These are phyloP conservation scores for Apophysomyces sp. DNA, from an alignment of 371 early-diverging fungal genomes.

Conservation along the genomic window DNA sequence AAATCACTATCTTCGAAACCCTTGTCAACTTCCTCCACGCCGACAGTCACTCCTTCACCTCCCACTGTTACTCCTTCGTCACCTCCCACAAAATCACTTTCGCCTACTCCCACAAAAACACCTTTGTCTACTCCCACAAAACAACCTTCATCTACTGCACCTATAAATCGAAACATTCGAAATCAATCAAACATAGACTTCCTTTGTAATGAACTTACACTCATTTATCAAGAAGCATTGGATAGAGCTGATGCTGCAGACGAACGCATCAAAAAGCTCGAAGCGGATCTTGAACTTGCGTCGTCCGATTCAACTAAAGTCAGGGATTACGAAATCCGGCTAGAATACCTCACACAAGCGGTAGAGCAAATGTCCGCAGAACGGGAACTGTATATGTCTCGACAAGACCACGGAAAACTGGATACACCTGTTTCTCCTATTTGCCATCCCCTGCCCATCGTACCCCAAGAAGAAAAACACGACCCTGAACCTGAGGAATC, in stretches of 20 bases:
- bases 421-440: conserved; percentile 23
- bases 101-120: not conserved
- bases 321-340: conserved; percentile 43
- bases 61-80: not conserved
- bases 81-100: conserved; percentile 2
- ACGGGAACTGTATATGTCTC: conserved; percentile 26
- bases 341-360: conserved; percentile 40
- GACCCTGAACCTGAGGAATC: conserved; percentile 8
- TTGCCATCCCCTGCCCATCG: conserved; percentile 16
- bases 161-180: not conserved
- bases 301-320: conserved; percentile 40
- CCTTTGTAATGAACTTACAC: conserved; percentile 23
- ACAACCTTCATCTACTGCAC: not conserved
- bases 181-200: conserved; percentile 3
- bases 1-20: not conserved
- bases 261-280: conserved; percentile 21
- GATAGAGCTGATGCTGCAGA: conserved; percentile 22
- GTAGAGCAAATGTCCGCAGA: conserved; percentile 43
- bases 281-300: conserved; percentile 28
- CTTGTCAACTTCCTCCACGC: not conserved
- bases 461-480: conserved; percentile 14
- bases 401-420: conserved; percentile 9
- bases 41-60: not conserved
- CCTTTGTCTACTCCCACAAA: not conserved
- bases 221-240: conserved; percentile 21